Evolutionary conservation across 2,329 filamentous ascomycete species (phyloP), one percentile per base, ranked within the genome.

Genomic region (Onygenales sp.): DNA sequence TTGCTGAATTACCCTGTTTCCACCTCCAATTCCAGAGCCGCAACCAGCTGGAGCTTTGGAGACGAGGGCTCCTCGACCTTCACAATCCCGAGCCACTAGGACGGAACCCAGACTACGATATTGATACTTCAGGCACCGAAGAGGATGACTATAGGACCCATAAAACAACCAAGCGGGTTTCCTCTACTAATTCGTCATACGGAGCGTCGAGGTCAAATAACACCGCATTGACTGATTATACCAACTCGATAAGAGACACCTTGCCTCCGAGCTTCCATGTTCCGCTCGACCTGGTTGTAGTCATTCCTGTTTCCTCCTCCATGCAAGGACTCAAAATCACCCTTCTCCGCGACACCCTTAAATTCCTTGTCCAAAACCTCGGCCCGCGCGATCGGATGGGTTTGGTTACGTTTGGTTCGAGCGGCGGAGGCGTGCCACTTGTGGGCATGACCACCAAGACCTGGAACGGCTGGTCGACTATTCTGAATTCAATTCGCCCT

Each of bases 241-340:
- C 88, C 42, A 87, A 79, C 66, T 83, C 87, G 42, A 79, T 80
- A 14, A 62, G 60, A 51, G 72, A 70, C 72, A 51, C 63, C 63
- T 53, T 72, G 70, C 56, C 72, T 57, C 46, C 74, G 17, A 80
- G 85, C 5, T 68, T 92, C 47, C 93, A 98, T 66, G 88, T 97
- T 13, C 92, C 93, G 1, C 82, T 97, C 52, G 93, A 98, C 65
- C 84, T 98, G 33, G 92, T 98, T 0, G 89, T 97, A 0, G 93
- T 98, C 21, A 91, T 98, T 36, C 93, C 93, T 0, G 90, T 98
- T 5, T 97, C 93, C 0, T 95, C 92, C 1, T 97, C 93, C 0
- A 98, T 97, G 92, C 93, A 97, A 70, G 93, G 93, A n/a, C 82
- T 98, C 56, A 98, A 98, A 74, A 96, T 97, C 65, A 95, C 92